Evolutionary conservation across 768 basidiomycete species (phyloP).

Genomic region (Saitozyma sp.): DNA sequence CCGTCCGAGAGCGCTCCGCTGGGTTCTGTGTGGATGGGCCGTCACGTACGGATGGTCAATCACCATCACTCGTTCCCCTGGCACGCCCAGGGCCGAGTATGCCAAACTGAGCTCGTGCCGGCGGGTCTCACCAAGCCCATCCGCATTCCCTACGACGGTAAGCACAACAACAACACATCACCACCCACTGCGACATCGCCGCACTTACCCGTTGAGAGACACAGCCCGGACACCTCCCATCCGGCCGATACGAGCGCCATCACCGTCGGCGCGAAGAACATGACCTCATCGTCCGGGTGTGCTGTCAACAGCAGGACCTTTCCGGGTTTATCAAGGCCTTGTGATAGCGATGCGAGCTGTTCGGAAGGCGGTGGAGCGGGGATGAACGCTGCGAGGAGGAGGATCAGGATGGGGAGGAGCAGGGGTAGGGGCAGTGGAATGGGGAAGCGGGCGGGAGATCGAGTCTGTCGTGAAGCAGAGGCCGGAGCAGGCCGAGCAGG

Average conservation of each 20-base stretch:
- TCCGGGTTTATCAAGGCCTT: background rate
- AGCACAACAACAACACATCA: background rate
- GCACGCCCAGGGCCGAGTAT: conserved; percentile 69
- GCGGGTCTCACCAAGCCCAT: conserved; percentile 68
- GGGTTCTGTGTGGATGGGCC: background rate
- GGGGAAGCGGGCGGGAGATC: too few species aligned
- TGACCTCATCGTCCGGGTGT: conserved; percentile 90
- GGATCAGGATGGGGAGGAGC: too few species aligned
- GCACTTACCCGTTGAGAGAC: conserved; percentile 64
- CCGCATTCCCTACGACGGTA: conserved; percentile 61
- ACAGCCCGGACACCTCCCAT: conserved; percentile 63
- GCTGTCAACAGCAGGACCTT: conserved; percentile 68
- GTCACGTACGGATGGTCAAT: conserved; percentile 70
- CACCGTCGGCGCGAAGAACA: conserved; percentile 90
- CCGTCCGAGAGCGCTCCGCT: too few species aligned
- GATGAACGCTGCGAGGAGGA: too few species aligned
- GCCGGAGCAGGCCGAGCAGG: too few species aligned
- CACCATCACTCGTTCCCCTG: conserved; percentile 60
- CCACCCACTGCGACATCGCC: background rate
- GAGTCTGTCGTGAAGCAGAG: too few species aligned
- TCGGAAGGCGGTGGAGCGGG: too few species aligned
- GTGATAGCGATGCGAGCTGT: too few species aligned
- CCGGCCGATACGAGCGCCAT: conserved; percentile 57
- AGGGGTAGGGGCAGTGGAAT: too few species aligned
- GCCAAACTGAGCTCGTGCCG: conserved; percentile 64